Evolutionary conservation across 2,329 filamentous ascomycete genomes (phyloP), one percentile per base, ranked within the genome.

Genomic region (Ceratocystis huliohia): DNA sequence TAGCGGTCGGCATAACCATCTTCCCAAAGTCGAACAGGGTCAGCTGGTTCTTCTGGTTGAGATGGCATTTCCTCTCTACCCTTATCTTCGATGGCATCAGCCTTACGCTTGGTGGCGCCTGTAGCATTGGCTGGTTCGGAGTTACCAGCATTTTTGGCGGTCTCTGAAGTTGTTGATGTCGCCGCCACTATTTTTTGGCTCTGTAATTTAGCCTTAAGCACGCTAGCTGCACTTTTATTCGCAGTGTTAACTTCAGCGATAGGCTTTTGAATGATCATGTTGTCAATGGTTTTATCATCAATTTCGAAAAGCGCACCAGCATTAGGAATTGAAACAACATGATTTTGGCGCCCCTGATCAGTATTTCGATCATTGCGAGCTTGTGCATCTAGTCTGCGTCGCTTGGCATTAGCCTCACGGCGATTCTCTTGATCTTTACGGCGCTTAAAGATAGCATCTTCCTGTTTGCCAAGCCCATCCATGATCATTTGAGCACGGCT

Each of bases 1-100:
- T 99, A 99, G 61, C 94, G 84, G 76, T 96, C 93, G 63, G 88
- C 87, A 74, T 99, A 99, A 6, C 94, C 94, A 64, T 92, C 87
- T 73, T 99, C 94, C 94, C 94, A 99, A 13, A 99, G 80, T 68
- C 88, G 85, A 64, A 99, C 89, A 20, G 87, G 90, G 73, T 99
- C 94, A 68, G 85, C 80, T 1, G 88, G 84, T 20, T 83, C 82
- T 50, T 88, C 85, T 22, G 79, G 75, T 6, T 79, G 75, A 45
- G 81, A 83, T 7, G 87, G 82, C 1, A 84, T 86, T n/a, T 79
- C 41, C 28, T 56, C 5, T 17, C n/a, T 10, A 22, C 76, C 78
- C 25, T 81, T 81, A 59, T 84, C 82, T 62, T 89, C 88, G 20
- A 89, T 76, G 64, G 84, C 78, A 41, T 88, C 85, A 1, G 85